These are phyloP conservation scores for Tuctoria greenei DNA, from an alignment of 176 grass and related monocot species.

Conservation along the genomic window DNA sequence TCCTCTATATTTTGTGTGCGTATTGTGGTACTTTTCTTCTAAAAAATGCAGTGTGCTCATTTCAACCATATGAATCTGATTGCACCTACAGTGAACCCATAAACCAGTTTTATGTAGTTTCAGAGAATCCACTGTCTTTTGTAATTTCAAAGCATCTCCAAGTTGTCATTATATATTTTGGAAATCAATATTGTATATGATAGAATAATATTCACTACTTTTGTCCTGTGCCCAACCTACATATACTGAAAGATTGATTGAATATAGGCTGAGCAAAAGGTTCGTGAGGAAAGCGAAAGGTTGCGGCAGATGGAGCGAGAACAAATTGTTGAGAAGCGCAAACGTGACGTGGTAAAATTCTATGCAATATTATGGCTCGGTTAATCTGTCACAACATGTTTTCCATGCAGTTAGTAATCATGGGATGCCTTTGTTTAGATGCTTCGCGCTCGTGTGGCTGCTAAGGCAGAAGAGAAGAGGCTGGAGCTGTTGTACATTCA, in stretches of 20 bases:
- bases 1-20: background rate
- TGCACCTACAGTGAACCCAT: background rate
- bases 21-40: background rate
- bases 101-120: background rate
- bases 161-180: background rate
- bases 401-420: conserved; percentile 26
- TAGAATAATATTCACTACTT: background rate
- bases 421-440: conserved; percentile 51
- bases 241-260: conserved; percentile 32
- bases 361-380: conserved; percentile 4
- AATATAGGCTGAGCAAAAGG: conserved; percentile 91
- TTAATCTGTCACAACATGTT: conserved; percentile 23
- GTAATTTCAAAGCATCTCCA: background rate
- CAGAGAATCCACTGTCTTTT: background rate
- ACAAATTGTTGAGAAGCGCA: conserved; percentile 80
- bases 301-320: conserved; percentile 84
- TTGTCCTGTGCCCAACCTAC: background rate
- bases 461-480: conserved; percentile 92
- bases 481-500: conserved; percentile 87
- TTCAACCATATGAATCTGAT: background rate
- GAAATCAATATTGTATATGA: background rate
- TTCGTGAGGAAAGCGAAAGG: conserved; percentile 91
- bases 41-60: background rate
- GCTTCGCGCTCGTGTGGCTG: conserved; percentile 86
- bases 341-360: conserved; percentile 76